These are phyloP conservation scores for Amphicarpaea edgeworthii DNA, from an alignment of 306 rosid species.

Conservation along the genomic window DNA sequence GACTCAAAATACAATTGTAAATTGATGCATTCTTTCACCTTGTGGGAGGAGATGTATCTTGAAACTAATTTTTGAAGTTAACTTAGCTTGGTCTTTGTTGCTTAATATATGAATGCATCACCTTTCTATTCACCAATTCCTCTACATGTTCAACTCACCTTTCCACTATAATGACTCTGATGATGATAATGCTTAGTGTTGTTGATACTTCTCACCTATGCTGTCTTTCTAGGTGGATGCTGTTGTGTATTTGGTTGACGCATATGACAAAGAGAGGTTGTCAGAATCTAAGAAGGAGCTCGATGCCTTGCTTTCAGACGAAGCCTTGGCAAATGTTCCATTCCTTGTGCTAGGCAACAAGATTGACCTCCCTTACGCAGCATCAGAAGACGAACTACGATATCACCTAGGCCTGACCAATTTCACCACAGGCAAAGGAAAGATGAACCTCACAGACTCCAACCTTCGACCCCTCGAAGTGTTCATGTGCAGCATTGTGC, in stretches of 20 bases:
- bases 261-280: slow-evolving; percentile 79
- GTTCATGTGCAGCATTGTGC: slow-evolving; percentile 93
- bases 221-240: slow-evolving; percentile 72
- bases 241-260: slow-evolving; percentile 81
- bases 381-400: slow-evolving; percentile 86
- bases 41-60: not conserved
- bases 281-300: slow-evolving; percentile 84
- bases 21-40: slow-evolving; percentile 36
- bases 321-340: slow-evolving; percentile 70
- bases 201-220: slow-evolving; percentile 26
- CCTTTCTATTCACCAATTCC: slow-evolving; percentile 17
- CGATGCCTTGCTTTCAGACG: slow-evolving; percentile 77
- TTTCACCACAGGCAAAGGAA: slow-evolving; percentile 88
- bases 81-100: slow-evolving; percentile 12
- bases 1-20: not conserved
- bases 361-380: slow-evolving; percentile 83
- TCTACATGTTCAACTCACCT: slow-evolving; percentile 1
- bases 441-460: slow-evolving; percentile 68
- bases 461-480: slow-evolving; percentile 83
- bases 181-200: not conserved
- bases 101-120: slow-evolving; percentile 6
- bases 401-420: slow-evolving; percentile 74
- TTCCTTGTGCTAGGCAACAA: slow-evolving; percentile 85
- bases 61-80: slow-evolving; percentile 14
- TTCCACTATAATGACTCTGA: not conserved